phyloP scores from a whole-genome alignment of 257 asterid genomes.

The Lycium ferocissimum region DNA sequence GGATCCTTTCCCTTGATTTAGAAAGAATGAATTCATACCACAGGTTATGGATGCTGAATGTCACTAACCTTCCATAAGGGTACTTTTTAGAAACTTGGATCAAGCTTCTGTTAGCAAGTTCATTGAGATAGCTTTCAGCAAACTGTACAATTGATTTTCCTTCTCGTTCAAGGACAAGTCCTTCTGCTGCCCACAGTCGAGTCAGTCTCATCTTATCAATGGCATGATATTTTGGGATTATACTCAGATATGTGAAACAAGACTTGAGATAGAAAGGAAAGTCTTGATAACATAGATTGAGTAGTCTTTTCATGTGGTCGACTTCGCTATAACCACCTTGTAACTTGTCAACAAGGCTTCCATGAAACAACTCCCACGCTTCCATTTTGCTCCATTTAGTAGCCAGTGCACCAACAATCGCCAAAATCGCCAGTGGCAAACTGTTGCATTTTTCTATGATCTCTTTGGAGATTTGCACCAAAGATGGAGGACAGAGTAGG shows the following conservation, averaged over 20 bases:
- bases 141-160: conserved; percentile 34
- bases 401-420: conserved; percentile 36
- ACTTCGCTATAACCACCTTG: conserved; percentile 19
- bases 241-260: conserved; percentile 38
- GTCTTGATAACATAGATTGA: conserved; percentile 33
- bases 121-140: conserved; percentile 37
- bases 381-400: conserved; percentile 22
- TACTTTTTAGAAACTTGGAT: neutral
- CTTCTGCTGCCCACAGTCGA: conserved; percentile 41
- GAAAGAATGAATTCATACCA: conserved; percentile 25
- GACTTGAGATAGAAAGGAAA: conserved; percentile 39
- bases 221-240: conserved; percentile 24
- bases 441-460: conserved; percentile 39
- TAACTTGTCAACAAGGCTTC: conserved; percentile 28
- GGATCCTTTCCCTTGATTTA: conserved; percentile 31
- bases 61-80: conserved; percentile 30
- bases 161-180: conserved; percentile 30
- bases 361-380: conserved; percentile 33
- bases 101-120: conserved; percentile 38
- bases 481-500: neutral
- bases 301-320: conserved; percentile 30
- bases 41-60: conserved; percentile 28
- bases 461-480: conserved; percentile 5
- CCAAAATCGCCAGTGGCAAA: conserved; percentile 37
- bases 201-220: conserved; percentile 25